These are phyloP conservation scores for Vitis vinifera DNA, from an alignment of 164 flowering plant species.

Conservation along the genomic window DNA sequence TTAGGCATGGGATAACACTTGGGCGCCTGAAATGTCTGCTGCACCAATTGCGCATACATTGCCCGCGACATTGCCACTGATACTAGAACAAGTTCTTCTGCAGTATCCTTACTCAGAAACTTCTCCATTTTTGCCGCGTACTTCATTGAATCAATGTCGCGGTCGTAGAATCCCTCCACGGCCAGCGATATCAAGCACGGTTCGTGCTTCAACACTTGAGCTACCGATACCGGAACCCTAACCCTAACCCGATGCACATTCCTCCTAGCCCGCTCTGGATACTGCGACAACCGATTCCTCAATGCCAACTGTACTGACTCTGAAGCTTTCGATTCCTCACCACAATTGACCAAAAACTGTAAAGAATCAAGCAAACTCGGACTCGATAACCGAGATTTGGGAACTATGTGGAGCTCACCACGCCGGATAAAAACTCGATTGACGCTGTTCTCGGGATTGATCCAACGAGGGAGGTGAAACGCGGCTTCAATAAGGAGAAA, in stretches of 20 bases:
- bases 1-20: conserved; percentile 72
- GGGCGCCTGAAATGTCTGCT: conserved; percentile 88
- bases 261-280: conserved; percentile 58
- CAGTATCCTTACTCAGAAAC: conserved; percentile 54
- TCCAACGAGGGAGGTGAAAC: conserved; percentile 78
- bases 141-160: conserved; percentile 90
- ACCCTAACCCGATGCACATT: conserved; percentile 71
- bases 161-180: conserved; percentile 90
- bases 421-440: conserved; percentile 74
- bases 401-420: conserved; percentile 63
- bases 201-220: conserved; percentile 73
- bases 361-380: conserved; percentile 53
- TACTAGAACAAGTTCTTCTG: conserved; percentile 65
- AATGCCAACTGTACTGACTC: conserved; percentile 58
- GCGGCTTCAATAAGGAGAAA: conserved; percentile 90
- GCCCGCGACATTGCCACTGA: conserved; percentile 76
- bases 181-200: conserved; percentile 79
- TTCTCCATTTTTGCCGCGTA: conserved; percentile 80
- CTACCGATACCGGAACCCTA: conserved; percentile 82
- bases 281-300: conserved; percentile 44
- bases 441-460: conserved; percentile 58
- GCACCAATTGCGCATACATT: conserved; percentile 90
- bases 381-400: conserved; percentile 30
- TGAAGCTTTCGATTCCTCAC: conserved; percentile 41
- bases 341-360: conserved; percentile 23